phyloP scores from a whole-genome alignment of 2,329 filamentous ascomycete genomes.

The Aspergillus caelatus region DNA sequence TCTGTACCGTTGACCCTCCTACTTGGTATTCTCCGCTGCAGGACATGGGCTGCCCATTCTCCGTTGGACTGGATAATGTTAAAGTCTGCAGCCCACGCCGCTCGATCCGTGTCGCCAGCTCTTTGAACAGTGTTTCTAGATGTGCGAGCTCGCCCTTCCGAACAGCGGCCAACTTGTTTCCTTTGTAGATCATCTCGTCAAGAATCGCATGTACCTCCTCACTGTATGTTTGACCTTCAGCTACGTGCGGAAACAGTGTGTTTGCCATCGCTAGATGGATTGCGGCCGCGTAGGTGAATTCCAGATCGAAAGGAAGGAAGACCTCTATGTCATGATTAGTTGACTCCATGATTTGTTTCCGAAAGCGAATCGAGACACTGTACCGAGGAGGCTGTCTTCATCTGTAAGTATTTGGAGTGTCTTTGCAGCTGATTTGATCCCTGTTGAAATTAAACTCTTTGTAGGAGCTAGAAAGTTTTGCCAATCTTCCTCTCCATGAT shows the following conservation, averaged over 20 bases:
- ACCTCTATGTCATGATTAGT: slow-evolving; percentile 29
- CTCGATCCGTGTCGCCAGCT: slow-evolving; percentile 29
- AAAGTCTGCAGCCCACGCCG: slow-evolving; percentile 30
- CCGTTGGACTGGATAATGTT: slow-evolving; percentile 14
- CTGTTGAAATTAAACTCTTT: slow-evolving; percentile 40
- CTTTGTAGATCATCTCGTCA: slow-evolving; percentile 37
- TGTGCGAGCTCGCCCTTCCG: slow-evolving; percentile 34
- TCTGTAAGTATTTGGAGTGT: slow-evolving; percentile 42
- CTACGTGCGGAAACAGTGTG: slow-evolving; percentile 36
- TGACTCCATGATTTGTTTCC: background rate
- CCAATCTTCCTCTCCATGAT: slow-evolving; percentile 32
- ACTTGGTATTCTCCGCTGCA: background rate
- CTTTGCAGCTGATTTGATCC: slow-evolving; percentile 48
- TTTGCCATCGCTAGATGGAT: slow-evolving; percentile 43
- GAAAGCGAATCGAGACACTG: background rate
- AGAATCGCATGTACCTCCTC: slow-evolving; percentile 32
- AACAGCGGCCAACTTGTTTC: slow-evolving; percentile 36
- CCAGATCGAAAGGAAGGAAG: slow-evolving; percentile 44
- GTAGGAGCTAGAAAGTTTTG: slow-evolving; percentile 38
- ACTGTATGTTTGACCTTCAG: slow-evolving; percentile 26
- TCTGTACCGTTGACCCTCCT: background rate
- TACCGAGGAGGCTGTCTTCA: slow-evolving; percentile 42
- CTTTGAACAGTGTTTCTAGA: slow-evolving; percentile 31
- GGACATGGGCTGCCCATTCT: background rate
- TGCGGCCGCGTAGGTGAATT: slow-evolving; percentile 41